Evolutionary conservation across 345 rosid genomes (phyloP).

Genomic region (Populus nigra): DNA sequence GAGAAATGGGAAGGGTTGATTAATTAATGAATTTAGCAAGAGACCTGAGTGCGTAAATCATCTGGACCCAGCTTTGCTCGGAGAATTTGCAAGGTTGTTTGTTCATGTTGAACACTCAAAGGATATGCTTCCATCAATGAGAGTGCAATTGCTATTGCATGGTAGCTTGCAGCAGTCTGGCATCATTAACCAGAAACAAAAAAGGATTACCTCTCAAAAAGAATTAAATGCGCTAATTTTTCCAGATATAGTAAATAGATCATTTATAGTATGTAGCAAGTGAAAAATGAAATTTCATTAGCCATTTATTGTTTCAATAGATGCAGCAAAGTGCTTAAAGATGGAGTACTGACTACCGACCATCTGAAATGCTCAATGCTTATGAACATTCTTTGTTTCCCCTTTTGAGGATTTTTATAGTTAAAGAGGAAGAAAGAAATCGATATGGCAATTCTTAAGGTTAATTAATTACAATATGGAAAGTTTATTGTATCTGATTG

Average conservation of each 20-base stretch:
- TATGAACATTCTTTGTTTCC: neutral
- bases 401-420: neutral
- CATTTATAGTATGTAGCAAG: neutral
- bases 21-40: neutral
- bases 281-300: conserved; percentile 7
- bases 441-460: conserved; percentile 6
- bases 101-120: conserved; percentile 97
- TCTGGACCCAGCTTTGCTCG: conserved; percentile 94
- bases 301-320: conserved; percentile 1
- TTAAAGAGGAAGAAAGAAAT: neutral
- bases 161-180: conserved; percentile 99
- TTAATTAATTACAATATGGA: neutral
- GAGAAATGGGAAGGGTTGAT: neutral
- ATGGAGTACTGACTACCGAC: neutral
- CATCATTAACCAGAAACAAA: conserved; percentile 17
- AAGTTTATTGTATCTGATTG: neutral
- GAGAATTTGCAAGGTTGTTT: conserved; percentile 90
- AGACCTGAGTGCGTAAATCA: conserved; percentile 98
- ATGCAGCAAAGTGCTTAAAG: neutral
- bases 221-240: neutral
- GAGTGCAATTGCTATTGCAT: conserved; percentile 99
- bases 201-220: conserved; percentile 15
- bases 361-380: neutral
- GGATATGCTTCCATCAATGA: conserved; percentile 99
- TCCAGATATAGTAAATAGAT: conserved; percentile 7